Conservation (phyloP, 805 yeast species). For the Maudiozyma pseudohumilis region DNA sequence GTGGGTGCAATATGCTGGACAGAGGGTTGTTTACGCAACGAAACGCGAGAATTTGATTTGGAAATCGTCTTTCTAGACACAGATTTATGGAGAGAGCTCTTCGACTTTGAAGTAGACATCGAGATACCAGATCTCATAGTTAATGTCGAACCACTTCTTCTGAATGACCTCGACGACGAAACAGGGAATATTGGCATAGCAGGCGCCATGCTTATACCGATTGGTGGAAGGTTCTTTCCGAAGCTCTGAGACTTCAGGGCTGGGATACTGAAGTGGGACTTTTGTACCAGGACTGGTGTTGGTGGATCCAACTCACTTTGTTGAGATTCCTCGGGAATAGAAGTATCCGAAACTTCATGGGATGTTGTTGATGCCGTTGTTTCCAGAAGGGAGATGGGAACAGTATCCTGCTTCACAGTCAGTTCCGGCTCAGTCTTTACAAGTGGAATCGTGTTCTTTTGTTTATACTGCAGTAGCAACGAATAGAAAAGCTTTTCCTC, state of each 20-base stretch:
- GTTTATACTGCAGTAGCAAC: conserved; percentile 62
- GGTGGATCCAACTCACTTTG: no score
- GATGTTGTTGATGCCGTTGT: background rate
- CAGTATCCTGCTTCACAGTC: background rate
- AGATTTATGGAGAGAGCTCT: conserved; percentile 6
- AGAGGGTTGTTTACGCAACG: background rate
- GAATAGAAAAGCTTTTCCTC: conserved; percentile 78
- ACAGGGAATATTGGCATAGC: conserved; percentile 19
- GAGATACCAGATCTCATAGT: conserved; percentile 11
- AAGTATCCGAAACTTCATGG: background rate
- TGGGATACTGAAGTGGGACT: conserved; percentile 25
- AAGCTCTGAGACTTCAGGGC: conserved; percentile 11
- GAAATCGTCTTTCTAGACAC: conserved; percentile 13
- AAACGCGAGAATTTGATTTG: conserved; percentile 10
- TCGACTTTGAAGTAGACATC: conserved; percentile 6
- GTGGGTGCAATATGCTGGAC: background rate
- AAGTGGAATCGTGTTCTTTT: conserved; percentile 40
- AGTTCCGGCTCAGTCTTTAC: background rate
- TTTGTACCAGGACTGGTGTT: conserved; percentile 23
- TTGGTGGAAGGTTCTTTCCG: conserved; percentile 6
- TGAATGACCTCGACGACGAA: conserved; percentile 23
- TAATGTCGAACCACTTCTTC: conserved; percentile 14
- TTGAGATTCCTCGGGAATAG: no score
- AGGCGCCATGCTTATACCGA: conserved; percentile 13
- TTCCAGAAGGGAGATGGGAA: background rate